Percentiles rank a stretch among this genome's conserved stretches.
Evolutionary conservation across 805 yeast genomes (phyloP).

Genomic region (Wickerhamomyces queroliae): DNA sequence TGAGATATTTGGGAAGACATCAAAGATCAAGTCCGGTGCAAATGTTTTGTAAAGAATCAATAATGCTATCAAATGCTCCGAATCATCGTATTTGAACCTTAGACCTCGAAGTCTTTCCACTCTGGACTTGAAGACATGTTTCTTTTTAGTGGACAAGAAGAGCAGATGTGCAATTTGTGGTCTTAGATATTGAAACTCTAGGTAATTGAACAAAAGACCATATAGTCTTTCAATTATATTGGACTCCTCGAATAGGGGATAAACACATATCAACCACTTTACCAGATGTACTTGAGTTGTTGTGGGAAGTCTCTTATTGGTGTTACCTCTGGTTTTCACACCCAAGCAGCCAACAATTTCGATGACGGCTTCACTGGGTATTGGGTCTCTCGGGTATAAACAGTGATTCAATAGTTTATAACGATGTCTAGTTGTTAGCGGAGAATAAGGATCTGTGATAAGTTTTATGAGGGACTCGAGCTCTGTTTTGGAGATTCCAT

Average conservation of each 20-base stretch:
- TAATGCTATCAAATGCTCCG: constrained; percentile 17
- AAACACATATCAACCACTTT: constrained; percentile 30
- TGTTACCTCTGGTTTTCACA: constrained; percentile 16
- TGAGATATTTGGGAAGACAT: constrained; percentile 19
- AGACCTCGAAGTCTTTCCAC: constrained; percentile 19
- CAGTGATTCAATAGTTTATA: constrained; percentile 20
- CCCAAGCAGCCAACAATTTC: constrained; percentile 27
- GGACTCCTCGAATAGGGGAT: constrained; percentile 17
- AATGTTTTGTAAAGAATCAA: constrained; percentile 17
- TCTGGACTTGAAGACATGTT: constrained; percentile 26
- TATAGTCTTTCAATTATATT: constrained; percentile 12
- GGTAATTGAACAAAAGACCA: constrained; percentile 27
- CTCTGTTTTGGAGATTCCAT: constrained; percentile 9
- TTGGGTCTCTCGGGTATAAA: constrained; percentile 23
- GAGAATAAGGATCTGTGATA: constrained; percentile 6
- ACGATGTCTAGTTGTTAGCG: not conserved
- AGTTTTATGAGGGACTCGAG: constrained; percentile 4
- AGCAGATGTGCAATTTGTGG: constrained; percentile 27
- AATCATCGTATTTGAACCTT: constrained; percentile 13
- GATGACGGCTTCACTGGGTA: constrained; percentile 21
- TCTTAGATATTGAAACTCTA: constrained; percentile 31
- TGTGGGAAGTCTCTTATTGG: constrained; percentile 13
- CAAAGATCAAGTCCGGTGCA: constrained; percentile 19
- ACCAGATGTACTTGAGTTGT: constrained; percentile 23
- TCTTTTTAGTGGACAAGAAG: constrained; percentile 24